Evolutionary conservation across 306 rosid species (phyloP).

Genomic region (Myrica gale): DNA sequence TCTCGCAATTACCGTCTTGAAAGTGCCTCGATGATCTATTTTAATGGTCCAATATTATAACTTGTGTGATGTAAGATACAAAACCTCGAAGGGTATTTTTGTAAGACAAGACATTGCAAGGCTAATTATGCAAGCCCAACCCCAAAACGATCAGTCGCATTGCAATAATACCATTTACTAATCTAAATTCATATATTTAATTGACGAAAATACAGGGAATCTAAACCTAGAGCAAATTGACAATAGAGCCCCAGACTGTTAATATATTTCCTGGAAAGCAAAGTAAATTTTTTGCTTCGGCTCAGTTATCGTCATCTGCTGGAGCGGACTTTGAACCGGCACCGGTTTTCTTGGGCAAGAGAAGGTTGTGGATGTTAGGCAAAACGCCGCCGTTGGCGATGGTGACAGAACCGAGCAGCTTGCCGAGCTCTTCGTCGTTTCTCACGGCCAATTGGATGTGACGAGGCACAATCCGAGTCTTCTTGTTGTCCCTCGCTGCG

Average conservation of each 20-base stretch:
- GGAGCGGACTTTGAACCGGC: constrained; percentile 2
- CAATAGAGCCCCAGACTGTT: background rate
- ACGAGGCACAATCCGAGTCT: constrained; percentile 81
- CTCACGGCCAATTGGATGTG: constrained; percentile 84
- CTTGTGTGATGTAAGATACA: no score
- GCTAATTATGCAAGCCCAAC: no score
- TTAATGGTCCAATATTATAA: no score
- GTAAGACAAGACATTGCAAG: no score
- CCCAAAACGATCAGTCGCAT: no score
- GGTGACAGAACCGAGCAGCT: constrained; percentile 72
- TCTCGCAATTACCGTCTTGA: no score
- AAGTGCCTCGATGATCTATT: no score
- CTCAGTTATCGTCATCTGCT: constrained; percentile 3
- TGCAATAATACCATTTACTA: no score
- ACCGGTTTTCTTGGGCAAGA: constrained; percentile 57
- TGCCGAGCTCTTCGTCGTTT: constrained; percentile 81
- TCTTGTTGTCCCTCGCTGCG: constrained; percentile 91
- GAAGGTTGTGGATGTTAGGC: constrained; percentile 65
- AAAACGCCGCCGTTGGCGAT: constrained; percentile 78
- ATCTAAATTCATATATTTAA: background rate
- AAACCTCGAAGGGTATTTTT: no score
- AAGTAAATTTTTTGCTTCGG: no score
- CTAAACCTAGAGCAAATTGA: background rate
- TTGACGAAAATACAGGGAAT: background rate
- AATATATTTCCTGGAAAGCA: no score